Evolutionary conservation across 805 yeast genomes (phyloP), one percentile per base, ranked within the genome.

Genomic region (Kluyveromyces lactis): DNA sequence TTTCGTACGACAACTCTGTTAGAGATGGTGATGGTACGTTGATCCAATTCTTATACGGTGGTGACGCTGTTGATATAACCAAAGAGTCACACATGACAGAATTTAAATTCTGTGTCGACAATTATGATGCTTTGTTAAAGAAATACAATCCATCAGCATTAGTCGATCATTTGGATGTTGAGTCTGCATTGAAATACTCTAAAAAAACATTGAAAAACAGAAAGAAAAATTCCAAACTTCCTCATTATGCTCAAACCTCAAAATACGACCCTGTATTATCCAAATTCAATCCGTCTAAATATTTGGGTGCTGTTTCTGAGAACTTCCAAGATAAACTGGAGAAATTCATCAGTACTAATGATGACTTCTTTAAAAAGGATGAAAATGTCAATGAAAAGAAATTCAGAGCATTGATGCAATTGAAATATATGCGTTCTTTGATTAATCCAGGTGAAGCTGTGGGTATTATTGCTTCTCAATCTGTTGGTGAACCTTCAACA

Each of bases 401-500:
- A 61, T 94, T 94, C 77, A 78, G 85, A 63, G 95, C 96, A 3
- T 73, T 92, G 58, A 94, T 94, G 98, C 97, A 90, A 68, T 73
- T 92, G 69, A 94, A 94, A 67, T 92, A 92, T 66, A 92, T 90
- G 96, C 82, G 95, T 56, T 87, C 97, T 9, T 70, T 89, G 49
- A 80, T 92, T 40, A 77, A 86, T 54, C 97, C 99, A 4, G 98
- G 99, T 61, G 99, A 92, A 64, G 79, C 96, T 38, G 97, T 92
- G 40, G 99, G 99, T 67, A 89, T 92, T 56, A 81, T 94, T 67
- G 99, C 98, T 6, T 83, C 97, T 17, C 97, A 92, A 67, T 87
- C 97, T 40, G 81, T 92, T 62, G 99, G 99, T 67, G 99, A 92
- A 66, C 99, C 99, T 38, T 86, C 97, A 4, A 92, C 99, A 3